phyloP scores from a whole-genome alignment of 257 asterid species.

The Solanum gandarillasii region DNA sequence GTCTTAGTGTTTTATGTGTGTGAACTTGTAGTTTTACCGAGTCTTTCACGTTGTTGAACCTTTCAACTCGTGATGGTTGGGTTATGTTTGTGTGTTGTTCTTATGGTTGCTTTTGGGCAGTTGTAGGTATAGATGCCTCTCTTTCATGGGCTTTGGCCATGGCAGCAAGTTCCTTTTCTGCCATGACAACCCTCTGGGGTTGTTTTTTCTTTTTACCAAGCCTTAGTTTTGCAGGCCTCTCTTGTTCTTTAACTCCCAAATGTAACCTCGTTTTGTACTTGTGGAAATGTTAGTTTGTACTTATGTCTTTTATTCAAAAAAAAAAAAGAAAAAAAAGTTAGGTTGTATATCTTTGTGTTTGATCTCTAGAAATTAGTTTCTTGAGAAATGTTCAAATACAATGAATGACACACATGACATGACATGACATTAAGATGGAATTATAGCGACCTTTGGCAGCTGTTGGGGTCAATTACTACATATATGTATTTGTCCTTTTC shows the following conservation, averaged over 20 bases:
- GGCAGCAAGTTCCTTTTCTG: conserved; percentile 38
- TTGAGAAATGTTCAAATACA: no score
- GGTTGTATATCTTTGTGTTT: background rate
- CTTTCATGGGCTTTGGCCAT: conserved; percentile 49
- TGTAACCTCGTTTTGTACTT: conserved; percentile 15
- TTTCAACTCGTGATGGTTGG: conserved; percentile 14
- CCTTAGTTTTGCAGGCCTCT: conserved; percentile 64
- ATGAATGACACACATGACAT: background rate
- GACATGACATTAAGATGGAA: background rate
- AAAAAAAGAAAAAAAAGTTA: background rate
- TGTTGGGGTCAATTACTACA: background rate
- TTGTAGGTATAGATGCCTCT: conserved; percentile 27
- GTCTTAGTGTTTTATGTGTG: conserved; percentile 2
- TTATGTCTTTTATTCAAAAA: background rate
- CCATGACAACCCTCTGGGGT: conserved; percentile 39
- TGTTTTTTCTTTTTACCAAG: conserved; percentile 47
- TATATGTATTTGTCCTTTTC: background rate
- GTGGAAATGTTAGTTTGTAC: background rate
- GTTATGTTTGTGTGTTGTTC: conserved; percentile 10
- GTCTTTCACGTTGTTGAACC: conserved; percentile 13
- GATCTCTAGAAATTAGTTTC: background rate
- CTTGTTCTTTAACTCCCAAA: conserved; percentile 25
- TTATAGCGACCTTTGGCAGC: background rate
- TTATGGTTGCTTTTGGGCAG: conserved; percentile 36
- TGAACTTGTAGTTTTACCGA: conserved; percentile 10